Conservation (phyloP, 2,329 filamentous ascomycete genomes). For the Lachnellula occidentalis region DNA sequence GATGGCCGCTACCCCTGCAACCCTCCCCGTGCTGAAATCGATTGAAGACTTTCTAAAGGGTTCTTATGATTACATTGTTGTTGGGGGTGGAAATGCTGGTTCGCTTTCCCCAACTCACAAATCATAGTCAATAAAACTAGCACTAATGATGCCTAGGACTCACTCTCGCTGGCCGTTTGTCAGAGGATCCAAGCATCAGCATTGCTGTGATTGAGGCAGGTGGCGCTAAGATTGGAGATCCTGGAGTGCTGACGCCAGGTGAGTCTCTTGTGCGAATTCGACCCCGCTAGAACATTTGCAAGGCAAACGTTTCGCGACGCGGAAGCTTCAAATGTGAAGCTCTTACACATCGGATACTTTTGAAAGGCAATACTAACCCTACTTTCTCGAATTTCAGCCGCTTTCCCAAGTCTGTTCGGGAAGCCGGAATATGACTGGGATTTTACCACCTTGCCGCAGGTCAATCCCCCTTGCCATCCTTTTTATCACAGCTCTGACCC, state of each 20-base stretch:
- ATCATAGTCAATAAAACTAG: too few relatives aligned
- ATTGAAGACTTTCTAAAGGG: constrained; percentile 1
- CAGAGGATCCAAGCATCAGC: constrained; percentile 32
- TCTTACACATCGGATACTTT: too few relatives aligned
- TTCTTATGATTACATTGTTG: constrained; percentile 37
- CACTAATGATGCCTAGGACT: constrained; percentile 13
- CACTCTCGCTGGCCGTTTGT: constrained; percentile 36
- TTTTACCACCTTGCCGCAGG: constrained; percentile 11
- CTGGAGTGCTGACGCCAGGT: constrained; percentile 33
- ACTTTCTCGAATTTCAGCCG: too few relatives aligned
- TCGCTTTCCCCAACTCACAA: too few relatives aligned
- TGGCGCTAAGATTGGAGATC: constrained; percentile 31
- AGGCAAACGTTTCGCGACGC: too few relatives aligned
- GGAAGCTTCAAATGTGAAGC: too few relatives aligned
- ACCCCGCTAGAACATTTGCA: too few relatives aligned
- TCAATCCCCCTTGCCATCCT: neutral
- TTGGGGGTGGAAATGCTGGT: constrained; percentile 41
- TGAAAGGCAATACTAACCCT: too few relatives aligned
- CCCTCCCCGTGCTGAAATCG: neutral
- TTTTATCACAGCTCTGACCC: neutral
- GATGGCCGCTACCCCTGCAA: neutral
- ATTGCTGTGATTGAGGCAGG: constrained; percentile 39
- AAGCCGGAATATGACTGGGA: constrained; percentile 16
- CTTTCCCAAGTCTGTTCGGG: neutral
- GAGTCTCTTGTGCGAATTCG: constrained; percentile 7